Evolutionary conservation across 352 stramenopile genomes (phyloP), one percentile per base, ranked within the genome.

Genomic region (Blastocystis sp.): DNA sequence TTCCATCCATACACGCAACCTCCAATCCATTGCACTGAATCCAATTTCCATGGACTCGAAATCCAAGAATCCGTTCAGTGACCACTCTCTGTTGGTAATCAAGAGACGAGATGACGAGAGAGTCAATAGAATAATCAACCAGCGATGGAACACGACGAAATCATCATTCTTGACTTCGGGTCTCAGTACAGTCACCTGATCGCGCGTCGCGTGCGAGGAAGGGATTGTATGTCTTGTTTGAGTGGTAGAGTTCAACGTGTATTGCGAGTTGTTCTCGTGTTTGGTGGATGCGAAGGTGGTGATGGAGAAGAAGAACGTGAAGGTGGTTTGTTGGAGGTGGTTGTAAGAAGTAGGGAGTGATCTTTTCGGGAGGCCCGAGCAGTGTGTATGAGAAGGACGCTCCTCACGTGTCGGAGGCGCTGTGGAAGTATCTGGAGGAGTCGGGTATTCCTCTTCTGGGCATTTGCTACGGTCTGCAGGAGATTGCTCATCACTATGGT

Each of bases 151-250:
- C 94, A 94, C 69, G 90, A 93, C 76, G 93, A 98, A 90, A 93
- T 98, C 79, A 94, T 94, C 40, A 98, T 99, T 89, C 91, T 99
- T 56, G 96, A 99, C 91, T 99, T 98, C 89, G 96, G 96, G 46
- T 97, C 93, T 71, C 96, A 99, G 90, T 99, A 98, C 91, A 97
- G 93, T 88, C 96, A 99, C 90, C 91, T 99, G 61, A 99, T 99
- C 88, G 96, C 95, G 57, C 92, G 96, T 87, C 92, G 96, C 57
- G 93, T 99, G 64, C 93, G 96, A 65, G 91, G 90, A 91, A 87
- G 21, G 14, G 7, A 11, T 57, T 57, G 44, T 40, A 14, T 61
- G 56, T 18, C 51, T 40, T 34, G 84, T 29, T 56, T 32, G 0
- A 61, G 24, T 79, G 63, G 8, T 87, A 92, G 95, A 98, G 89